These are phyloP conservation scores for Plasmodium berghei DNA, from an alignment of 169 alveolate species.

Conservation along the genomic window DNA sequence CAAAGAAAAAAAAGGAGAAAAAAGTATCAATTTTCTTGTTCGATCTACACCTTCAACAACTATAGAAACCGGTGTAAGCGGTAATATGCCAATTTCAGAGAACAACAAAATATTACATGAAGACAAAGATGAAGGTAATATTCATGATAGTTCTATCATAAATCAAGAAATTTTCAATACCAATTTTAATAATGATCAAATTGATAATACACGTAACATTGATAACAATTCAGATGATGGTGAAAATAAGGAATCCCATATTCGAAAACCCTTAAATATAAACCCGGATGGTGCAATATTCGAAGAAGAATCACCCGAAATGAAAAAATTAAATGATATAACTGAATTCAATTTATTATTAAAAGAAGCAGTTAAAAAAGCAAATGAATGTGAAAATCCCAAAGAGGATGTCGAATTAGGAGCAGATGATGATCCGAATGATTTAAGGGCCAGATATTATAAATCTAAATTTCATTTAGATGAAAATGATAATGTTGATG, in stretches of 20 bases:
- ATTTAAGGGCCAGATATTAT: constrained; percentile 51
- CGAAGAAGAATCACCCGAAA: constrained; percentile 3
- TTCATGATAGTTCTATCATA: not conserved
- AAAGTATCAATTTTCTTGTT: constrained; percentile 63
- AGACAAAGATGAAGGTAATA: not conserved
- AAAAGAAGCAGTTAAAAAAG: constrained; percentile 72
- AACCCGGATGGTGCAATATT: not conserved
- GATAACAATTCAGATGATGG: not conserved
- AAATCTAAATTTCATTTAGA: constrained; percentile 67
- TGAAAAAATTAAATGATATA: constrained; percentile 27
- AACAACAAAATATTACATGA: not conserved
- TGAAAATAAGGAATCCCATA: not conserved
- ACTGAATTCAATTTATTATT: constrained; percentile 56
- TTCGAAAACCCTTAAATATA: not conserved
- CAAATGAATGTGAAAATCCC: constrained; percentile 64
- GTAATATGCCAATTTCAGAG: not conserved
- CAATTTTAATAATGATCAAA: not conserved
- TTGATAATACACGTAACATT: not conserved
- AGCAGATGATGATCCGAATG: constrained; percentile 61
- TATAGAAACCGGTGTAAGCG: not conserved
- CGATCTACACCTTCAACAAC: constrained; percentile 51
- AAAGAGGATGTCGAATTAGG: constrained; percentile 75
- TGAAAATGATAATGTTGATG: constrained; percentile 50
- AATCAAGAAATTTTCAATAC: not conserved
- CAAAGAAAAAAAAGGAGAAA: constrained; percentile 73